Conservation (phyloP, 2,329 filamentous ascomycete genomes). For the Alternaria panax region DNA sequence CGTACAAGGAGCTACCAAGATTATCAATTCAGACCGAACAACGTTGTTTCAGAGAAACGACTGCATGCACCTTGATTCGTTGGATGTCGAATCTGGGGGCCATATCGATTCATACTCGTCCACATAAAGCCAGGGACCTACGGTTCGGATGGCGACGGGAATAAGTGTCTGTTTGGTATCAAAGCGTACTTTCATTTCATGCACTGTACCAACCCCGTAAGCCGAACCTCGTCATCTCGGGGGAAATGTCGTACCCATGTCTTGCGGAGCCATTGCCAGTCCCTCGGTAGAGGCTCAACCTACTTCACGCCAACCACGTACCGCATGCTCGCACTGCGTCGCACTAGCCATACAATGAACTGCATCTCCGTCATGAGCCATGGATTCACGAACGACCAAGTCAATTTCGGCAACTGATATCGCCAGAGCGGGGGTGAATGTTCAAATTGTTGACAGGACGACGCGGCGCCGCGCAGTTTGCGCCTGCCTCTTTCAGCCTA, state of each 20-base stretch:
- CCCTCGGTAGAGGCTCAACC: not conserved
- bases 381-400: not conserved
- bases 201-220: not conserved
- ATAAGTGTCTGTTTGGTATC: not conserved
- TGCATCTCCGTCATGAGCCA: not conserved
- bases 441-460: not conserved
- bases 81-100: not conserved
- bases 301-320: not conserved
- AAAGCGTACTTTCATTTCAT: not conserved
- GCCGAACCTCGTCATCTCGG: not conserved
- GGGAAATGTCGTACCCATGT: not conserved
- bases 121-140: not conserved
- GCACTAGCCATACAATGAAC: not conserved
- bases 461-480: not conserved
- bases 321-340: not conserved
- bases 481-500: slow-evolving; percentile 11
- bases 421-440: not conserved
- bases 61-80: not conserved
- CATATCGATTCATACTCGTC: not conserved
- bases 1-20: no score
- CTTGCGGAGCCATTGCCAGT: not conserved
- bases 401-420: not conserved
- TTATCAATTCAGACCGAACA: no score
- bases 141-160: not conserved
- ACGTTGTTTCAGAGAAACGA: no score